A percentile compares a stretch with the other conserved stretches of the same genome.
phyloP scores from a whole-genome alignment of 306 rosid genomes.

The Citrullus amarus region DNA sequence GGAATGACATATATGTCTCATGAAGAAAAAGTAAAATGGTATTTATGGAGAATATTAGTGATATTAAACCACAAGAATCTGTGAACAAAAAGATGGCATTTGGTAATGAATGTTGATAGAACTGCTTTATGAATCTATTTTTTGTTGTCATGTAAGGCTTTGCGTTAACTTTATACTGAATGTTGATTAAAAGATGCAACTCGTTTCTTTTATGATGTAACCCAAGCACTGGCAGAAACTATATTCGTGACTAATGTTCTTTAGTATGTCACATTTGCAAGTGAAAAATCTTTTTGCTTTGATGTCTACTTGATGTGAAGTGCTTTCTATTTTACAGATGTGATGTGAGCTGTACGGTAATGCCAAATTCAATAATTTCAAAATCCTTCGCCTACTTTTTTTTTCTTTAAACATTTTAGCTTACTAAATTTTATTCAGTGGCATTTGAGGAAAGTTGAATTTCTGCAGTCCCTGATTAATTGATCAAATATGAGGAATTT shows the following conservation, averaged over 20 bases:
- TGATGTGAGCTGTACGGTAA: not conserved
- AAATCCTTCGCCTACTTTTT: not conserved
- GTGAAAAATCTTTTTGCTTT: not conserved
- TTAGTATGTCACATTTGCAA: not conserved
- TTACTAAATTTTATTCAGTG: not conserved
- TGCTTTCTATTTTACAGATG: not conserved
- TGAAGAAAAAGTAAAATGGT: not conserved
- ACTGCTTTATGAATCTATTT: not conserved
- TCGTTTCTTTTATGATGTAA: not conserved
- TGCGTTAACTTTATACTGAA: not conserved
- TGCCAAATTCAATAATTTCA: not conserved
- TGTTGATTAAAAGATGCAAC: not conserved
- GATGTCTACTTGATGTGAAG: not conserved
- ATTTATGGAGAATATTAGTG: not conserved
- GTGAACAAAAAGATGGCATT: not conserved
- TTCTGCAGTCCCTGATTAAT: slow-evolving; percentile 1
- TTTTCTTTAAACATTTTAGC: not conserved
- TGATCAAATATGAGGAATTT: not conserved
- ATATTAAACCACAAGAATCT: not conserved
- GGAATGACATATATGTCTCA: not conserved
- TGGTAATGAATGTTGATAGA: not conserved
- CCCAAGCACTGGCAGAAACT: not conserved
- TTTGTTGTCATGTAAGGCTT: not conserved
- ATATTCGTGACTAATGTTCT: not conserved
- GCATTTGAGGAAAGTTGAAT: not conserved